Conservation (phyloP, 352 stramenopile genomes). For the Bremia lactucae region DNA sequence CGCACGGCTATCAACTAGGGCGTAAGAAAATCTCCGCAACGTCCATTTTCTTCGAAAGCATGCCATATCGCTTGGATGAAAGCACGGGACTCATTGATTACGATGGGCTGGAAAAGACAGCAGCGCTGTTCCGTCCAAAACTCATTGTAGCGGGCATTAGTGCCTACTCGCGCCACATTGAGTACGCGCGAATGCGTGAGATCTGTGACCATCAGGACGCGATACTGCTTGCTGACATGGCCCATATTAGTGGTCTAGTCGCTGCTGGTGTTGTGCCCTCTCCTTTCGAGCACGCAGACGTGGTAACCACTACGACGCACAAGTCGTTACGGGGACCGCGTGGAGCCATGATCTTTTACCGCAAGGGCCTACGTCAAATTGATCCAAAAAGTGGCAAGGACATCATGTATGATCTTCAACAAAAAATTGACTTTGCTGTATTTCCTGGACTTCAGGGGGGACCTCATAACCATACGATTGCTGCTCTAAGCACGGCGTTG, state of each 20-base stretch:
- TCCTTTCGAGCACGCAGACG: slow-evolving; percentile 96
- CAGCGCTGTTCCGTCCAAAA: slow-evolving; percentile 91
- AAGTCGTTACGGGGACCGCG: slow-evolving; percentile 97
- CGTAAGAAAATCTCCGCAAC: slow-evolving; percentile 99
- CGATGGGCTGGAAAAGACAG: slow-evolving; percentile 93
- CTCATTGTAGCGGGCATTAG: slow-evolving; percentile 97
- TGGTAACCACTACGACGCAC: slow-evolving; percentile 99
- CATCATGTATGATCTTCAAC: slow-evolving; percentile 91
- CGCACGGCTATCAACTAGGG: slow-evolving; percentile 96
- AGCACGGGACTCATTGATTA: slow-evolving; percentile 98
- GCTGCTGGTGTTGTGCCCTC: slow-evolving; percentile 91
- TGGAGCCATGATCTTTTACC: slow-evolving; percentile 99
- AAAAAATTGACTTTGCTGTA: slow-evolving; percentile 99
- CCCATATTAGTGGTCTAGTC: slow-evolving; percentile 98
- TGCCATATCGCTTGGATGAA: slow-evolving; percentile 97
- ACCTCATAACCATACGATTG: slow-evolving; percentile 99
- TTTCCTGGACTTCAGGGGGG: slow-evolving; percentile 98
- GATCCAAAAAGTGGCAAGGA: slow-evolving; percentile 93
- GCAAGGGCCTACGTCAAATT: slow-evolving; percentile 88
- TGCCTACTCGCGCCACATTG: slow-evolving; percentile 97
- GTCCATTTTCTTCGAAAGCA: slow-evolving; percentile 98
- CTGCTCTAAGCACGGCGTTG: slow-evolving; percentile 94
- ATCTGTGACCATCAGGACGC: slow-evolving; percentile 91
- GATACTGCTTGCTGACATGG: slow-evolving; percentile 98
- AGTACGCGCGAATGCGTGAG: slow-evolving; percentile 97